phyloP scores from a whole-genome alignment of 768 basidiomycete genomes.

The Phallus indusiatus region DNA sequence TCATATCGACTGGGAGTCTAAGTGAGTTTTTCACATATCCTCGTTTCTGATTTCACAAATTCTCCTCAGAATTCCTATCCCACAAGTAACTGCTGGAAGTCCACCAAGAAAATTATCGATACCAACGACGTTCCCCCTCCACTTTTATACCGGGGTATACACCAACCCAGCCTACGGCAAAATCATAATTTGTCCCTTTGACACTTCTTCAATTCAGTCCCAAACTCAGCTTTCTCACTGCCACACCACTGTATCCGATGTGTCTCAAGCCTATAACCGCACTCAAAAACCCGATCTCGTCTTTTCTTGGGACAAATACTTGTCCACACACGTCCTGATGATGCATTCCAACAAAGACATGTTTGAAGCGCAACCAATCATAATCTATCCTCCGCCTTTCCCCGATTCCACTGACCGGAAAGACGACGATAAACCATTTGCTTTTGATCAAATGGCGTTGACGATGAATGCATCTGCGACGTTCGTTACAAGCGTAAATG shows the following conservation, averaged over 20 bases:
- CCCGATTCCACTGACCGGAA: not conserved
- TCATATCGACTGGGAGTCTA: conserved; percentile 9
- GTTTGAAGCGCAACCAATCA: not conserved
- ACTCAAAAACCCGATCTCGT: not conserved
- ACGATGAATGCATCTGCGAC: not conserved
- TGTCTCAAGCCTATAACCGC: not conserved
- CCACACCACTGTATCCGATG: not conserved
- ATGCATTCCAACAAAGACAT: not conserved
- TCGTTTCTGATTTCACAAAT: not conserved
- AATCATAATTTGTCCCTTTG: conserved; percentile 26
- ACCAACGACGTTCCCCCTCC: conserved; percentile 9
- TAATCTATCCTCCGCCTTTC: not conserved
- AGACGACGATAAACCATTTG: not conserved
- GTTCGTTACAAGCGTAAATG: not conserved
- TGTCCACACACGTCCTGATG: not conserved
- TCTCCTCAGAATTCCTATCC: not conserved
- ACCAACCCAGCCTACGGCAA: conserved; percentile 27
- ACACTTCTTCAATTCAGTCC: not conserved
- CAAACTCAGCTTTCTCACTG: not conserved
- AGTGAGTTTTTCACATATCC: not conserved
- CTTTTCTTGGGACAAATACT: not conserved
- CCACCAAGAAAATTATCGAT: not conserved
- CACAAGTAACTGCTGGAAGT: not conserved
- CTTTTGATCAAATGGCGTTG: not conserved
- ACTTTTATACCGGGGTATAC: conserved; percentile 29